These are phyloP conservation scores for Didymella exigua DNA, from an alignment of 2,329 filamentous ascomycete species.

Conservation along the genomic window DNA sequence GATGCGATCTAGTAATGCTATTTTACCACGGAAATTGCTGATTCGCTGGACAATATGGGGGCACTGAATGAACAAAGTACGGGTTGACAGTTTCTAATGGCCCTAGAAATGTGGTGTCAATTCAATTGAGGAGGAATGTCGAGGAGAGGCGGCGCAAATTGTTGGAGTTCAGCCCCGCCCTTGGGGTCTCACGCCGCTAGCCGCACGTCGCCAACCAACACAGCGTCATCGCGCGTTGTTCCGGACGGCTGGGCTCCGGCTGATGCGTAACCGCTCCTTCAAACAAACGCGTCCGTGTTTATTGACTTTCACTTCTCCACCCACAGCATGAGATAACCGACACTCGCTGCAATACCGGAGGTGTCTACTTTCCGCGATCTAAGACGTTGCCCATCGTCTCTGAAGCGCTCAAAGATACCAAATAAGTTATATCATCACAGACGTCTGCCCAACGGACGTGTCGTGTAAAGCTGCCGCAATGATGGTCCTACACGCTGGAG, in stretches of 20 bases:
- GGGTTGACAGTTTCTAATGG: neutral
- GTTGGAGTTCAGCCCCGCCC: slow-evolving; percentile 11
- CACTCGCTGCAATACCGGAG: neutral
- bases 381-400: neutral
- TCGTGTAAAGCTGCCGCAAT: neutral
- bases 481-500: neutral
- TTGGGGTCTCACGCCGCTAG: neutral
- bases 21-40: neutral
- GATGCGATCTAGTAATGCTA: slow-evolving; percentile 7
- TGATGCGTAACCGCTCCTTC: neutral
- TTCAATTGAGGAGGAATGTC: neutral
- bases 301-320: neutral
- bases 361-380: neutral
- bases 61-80: neutral
- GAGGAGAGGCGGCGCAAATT: neutral
- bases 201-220: neutral
- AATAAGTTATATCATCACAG: neutral
- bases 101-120: neutral
- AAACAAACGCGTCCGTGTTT: slow-evolving; percentile 3
- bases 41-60: neutral
- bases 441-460: neutral
- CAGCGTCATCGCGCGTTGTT: neutral
- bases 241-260: neutral
- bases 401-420: neutral
- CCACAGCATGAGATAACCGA: neutral